Evolutionary conservation across 345 rosid genomes (phyloP), one percentile per base, ranked within the genome.

Genomic region (Zanthoxylum bungeanum): DNA sequence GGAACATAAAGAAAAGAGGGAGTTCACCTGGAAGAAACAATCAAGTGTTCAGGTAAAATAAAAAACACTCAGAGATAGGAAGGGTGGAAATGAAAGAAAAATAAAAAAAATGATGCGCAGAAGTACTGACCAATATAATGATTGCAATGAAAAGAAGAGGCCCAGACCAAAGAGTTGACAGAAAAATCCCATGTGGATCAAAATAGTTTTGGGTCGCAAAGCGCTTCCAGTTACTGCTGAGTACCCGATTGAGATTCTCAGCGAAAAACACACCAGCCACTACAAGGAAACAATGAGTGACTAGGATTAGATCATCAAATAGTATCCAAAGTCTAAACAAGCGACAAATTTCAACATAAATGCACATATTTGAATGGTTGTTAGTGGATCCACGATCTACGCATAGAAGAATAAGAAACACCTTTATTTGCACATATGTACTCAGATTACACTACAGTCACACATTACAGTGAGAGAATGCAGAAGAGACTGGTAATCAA

Each of bases 201-300:
- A 92, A 95, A 74, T 95, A 95, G 78, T 95, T 89, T 76, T 91
- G 99, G 17, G 85, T 82, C 30, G 99, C 86, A 85, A 95, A 93
- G 80, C 86, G 87, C 73, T 74, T 88, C 97, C 97, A 95, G 64
- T 91, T 88, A 52, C 77, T 78, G 66, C 79, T 80, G 68, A 95
- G 76, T 60, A 89, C 42, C 71, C 47, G 73, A 71, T 95, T 95
- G 42, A 95, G 80, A 72, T 60, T 85, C 91, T 95, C 99, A 14
- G 99, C 97, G 68, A 85, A 82, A 82, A 88, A 93, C 9, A 95
- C 99, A 17, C 97, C 98, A 71, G 77, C 85, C 94, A 93, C 97
- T 95, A 71, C 80, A 83, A 49, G 46, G 56, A 56, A 82, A 67
- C 67, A 74, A 21, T 52, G 33, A 27, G 40, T 14, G 68, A 21